These are phyloP conservation scores for Populus alba DNA, from an alignment of 345 rosid species.

Conservation along the genomic window DNA sequence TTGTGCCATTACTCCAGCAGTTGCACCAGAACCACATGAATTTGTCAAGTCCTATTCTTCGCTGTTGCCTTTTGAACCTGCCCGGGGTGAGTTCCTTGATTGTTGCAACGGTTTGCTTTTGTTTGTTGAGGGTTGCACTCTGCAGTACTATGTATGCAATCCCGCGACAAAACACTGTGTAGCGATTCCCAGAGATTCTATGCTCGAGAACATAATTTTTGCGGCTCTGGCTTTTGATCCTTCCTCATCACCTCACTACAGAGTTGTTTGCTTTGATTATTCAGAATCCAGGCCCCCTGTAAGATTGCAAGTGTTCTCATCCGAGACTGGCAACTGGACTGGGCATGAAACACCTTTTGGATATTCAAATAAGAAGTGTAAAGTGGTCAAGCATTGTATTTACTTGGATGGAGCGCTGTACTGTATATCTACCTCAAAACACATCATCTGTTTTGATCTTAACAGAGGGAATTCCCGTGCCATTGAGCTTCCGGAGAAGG, in stretches of 20 bases:
- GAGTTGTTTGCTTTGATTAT: neutral
- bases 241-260: neutral
- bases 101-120: conserved; percentile 19
- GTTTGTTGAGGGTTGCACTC: neutral
- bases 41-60: neutral
- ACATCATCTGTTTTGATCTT: neutral
- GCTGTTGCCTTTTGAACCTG: neutral
- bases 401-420: neutral
- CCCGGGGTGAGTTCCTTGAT: neutral
- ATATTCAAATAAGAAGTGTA: neutral
- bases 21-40: neutral
- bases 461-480: neutral
- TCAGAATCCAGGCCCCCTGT: neutral
- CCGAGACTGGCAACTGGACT: neutral
- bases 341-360: neutral
- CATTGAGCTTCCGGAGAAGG: neutral
- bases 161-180: neutral
- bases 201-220: neutral
- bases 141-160: conserved; percentile 5
- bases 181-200: neutral
- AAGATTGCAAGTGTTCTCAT: conserved; percentile 1
- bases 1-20: neutral
- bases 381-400: neutral
- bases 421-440: neutral
- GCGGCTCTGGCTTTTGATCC: conserved; percentile 9